These are phyloP conservation scores for Begonia peltatifolia DNA, from an alignment of 306 rosid species.

Conservation along the genomic window DNA sequence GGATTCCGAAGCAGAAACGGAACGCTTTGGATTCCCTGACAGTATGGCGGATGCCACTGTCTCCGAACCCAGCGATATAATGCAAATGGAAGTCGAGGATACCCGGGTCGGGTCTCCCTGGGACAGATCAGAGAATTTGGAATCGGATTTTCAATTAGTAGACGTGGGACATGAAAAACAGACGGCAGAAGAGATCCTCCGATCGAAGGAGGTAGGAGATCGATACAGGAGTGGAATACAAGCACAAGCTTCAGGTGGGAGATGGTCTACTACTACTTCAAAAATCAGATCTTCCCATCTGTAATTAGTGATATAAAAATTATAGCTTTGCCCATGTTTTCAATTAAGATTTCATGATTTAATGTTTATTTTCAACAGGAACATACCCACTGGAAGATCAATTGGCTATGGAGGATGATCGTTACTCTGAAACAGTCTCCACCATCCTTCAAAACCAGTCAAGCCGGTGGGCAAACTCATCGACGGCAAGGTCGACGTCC, in stretches of 20 bases:
- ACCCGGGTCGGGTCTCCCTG: conserved; percentile 77
- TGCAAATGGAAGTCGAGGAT: conserved; percentile 81
- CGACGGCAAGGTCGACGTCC: conserved; percentile 17
- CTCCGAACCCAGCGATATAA: conserved; percentile 51
- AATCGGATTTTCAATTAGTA: conserved; percentile 47
- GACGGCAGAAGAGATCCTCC: too few relatives aligned
- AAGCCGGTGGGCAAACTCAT: conserved; percentile 21
- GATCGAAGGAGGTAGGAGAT: too few relatives aligned
- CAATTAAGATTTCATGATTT: neutral
- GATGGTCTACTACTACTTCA: too few relatives aligned
- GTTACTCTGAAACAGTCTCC: conserved; percentile 70
- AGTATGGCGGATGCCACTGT: neutral
- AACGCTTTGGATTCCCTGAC: conserved; percentile 3
- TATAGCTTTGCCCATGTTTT: neutral
- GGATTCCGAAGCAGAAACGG: conserved; percentile 41
- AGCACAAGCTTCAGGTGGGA: too few relatives aligned
- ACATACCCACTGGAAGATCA: conserved; percentile 27
- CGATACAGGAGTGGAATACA: too few relatives aligned
- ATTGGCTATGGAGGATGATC: conserved; percentile 48
- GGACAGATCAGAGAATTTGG: conserved; percentile 58
- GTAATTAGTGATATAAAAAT: too few relatives aligned
- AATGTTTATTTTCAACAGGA: too few relatives aligned
- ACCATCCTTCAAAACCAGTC: conserved; percentile 47
- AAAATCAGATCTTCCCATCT: too few relatives aligned
- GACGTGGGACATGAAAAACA: too few relatives aligned